phyloP scores from a whole-genome alignment of 805 yeast genomes.

The Zygotorulaspora sp. region DNA sequence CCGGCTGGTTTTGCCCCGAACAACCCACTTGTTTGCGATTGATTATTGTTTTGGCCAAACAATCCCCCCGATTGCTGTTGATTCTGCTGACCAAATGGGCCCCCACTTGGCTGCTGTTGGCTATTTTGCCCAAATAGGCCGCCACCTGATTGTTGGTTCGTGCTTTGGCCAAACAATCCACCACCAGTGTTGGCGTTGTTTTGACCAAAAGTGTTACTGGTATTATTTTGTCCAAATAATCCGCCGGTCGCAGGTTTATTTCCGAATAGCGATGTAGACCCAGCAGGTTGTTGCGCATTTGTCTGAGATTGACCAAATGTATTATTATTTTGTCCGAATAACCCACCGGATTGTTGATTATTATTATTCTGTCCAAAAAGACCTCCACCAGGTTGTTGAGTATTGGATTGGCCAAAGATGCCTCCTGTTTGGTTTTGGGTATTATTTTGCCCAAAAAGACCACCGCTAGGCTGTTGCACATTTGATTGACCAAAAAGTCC shows the following conservation, averaged over 20 bases:
- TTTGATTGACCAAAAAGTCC: constrained; percentile 28
- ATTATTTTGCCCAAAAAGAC: constrained; percentile 34
- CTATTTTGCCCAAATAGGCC: constrained; percentile 40
- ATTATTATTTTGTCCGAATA: constrained; percentile 33
- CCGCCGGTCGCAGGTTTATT: constrained; percentile 26
- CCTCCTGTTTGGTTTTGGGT: constrained; percentile 16
- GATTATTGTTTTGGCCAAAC: constrained; percentile 25
- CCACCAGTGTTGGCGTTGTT: constrained; percentile 16
- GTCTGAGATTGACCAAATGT: constrained; percentile 15
- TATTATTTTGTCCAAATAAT: constrained; percentile 23
- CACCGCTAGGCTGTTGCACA: constrained; percentile 30
- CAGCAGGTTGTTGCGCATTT: constrained; percentile 14
- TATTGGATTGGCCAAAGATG: constrained; percentile 35
- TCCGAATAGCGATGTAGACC: constrained; percentile 35
- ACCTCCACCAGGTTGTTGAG: constrained; percentile 22
- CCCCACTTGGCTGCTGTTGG: constrained; percentile 25
- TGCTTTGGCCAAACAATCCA: constrained; percentile 33
- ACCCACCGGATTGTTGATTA: constrained; percentile 22
- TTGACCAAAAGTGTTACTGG: constrained; percentile 33
- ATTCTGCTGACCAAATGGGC: constrained; percentile 30
- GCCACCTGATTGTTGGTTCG: constrained; percentile 25
- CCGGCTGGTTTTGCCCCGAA: constrained; percentile 41
- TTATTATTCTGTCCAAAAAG: constrained; percentile 41
- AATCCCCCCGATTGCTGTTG: constrained; percentile 32
- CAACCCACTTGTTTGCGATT: constrained; percentile 29